Percentiles rank a stretch among this genome's conserved stretches.
Conservation (phyloP, 2,329 filamentous ascomycete species). For the Huntiella bhutanensis region DNA sequence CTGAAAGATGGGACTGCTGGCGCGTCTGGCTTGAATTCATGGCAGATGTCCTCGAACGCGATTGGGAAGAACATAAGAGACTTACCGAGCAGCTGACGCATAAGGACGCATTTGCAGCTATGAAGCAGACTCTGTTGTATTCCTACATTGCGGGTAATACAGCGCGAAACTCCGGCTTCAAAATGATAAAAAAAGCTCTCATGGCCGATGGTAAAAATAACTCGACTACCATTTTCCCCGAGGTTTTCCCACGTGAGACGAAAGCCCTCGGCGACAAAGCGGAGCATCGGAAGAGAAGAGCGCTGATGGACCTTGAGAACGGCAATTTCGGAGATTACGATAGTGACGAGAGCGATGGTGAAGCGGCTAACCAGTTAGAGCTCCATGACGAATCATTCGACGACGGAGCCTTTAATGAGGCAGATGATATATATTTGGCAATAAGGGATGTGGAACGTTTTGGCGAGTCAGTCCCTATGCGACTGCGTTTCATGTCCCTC, state of each 20-base stretch:
- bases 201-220: conserved; percentile 44
- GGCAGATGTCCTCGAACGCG: conserved; percentile 55
- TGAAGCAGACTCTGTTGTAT: background rate
- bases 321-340: conserved; percentile 40
- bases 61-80: conserved; percentile 30
- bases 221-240: conserved; percentile 35
- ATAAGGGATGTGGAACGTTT: conserved; percentile 13
- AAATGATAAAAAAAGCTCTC: conserved; percentile 44
- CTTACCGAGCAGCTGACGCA: conserved; percentile 14
- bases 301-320: conserved; percentile 32
- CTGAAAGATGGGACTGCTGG: conserved; percentile 66
- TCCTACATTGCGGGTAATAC: conserved; percentile 32
- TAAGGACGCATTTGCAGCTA: background rate
- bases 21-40: conserved; percentile 62
- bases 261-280: conserved; percentile 14
- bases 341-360: conserved; percentile 15
- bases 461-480: conserved; percentile 38
- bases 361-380: background rate
- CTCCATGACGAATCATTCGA: background rate
- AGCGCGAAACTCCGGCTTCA: conserved; percentile 26
- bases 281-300: background rate
- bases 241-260: conserved; percentile 51
- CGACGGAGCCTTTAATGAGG: background rate
- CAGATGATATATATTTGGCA: conserved; percentile 4
- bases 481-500: conserved; percentile 43